A percentile compares a stretch with the other conserved stretches of the same genome.
Evolutionary conservation across 176 grass and related monocot species (phyloP).

Genomic region (Juncus effusus): DNA sequence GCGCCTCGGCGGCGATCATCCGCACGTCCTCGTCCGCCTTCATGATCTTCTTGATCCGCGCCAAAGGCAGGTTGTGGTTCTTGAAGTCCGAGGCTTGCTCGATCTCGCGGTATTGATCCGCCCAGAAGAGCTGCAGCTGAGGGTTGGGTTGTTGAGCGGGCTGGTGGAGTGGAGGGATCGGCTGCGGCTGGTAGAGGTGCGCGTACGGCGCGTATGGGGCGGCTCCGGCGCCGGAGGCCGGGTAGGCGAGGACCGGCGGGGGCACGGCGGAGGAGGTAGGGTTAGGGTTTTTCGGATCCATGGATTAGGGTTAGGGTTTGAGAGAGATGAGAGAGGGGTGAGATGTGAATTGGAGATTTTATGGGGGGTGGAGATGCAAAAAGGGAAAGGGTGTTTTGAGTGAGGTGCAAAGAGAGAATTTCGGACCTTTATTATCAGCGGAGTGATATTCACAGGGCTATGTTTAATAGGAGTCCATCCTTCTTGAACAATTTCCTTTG

Average conservation of each 20-base stretch:
- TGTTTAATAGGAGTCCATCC: too few species aligned
- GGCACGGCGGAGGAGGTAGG: conserved; percentile 46
- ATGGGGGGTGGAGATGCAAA: too few species aligned
- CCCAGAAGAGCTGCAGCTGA: conserved; percentile 93
- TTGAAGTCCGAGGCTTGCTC: conserved; percentile 75
- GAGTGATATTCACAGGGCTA: too few species aligned
- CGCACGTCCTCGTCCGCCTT: conserved; percentile 93
- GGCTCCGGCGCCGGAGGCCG: conserved; percentile 12
- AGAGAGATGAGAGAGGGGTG: conserved; percentile 11
- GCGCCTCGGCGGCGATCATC: conserved; percentile 93
- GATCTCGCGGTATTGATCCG: conserved; percentile 84
- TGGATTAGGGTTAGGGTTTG: conserved; percentile 54
- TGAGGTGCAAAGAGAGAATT: too few species aligned
- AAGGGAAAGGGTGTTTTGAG: too few species aligned
- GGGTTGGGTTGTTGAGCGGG: conserved; percentile 48
- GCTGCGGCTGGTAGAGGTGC: conserved; percentile 56
- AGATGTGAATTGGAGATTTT: conserved; percentile 7
- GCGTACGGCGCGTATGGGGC: conserved; percentile 29
- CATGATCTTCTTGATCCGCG: conserved; percentile 98
- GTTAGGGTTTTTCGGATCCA: conserved; percentile 71
- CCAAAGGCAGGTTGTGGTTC: conserved; percentile 83
- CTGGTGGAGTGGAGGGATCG: conserved; percentile 38
- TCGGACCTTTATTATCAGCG: too few species aligned
- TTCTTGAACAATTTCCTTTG: too few species aligned
- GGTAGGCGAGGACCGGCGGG: conserved; percentile 41